phyloP scores from a whole-genome alignment of 2,329 filamentous ascomycete genomes.

The Aspergillus texensis region DNA sequence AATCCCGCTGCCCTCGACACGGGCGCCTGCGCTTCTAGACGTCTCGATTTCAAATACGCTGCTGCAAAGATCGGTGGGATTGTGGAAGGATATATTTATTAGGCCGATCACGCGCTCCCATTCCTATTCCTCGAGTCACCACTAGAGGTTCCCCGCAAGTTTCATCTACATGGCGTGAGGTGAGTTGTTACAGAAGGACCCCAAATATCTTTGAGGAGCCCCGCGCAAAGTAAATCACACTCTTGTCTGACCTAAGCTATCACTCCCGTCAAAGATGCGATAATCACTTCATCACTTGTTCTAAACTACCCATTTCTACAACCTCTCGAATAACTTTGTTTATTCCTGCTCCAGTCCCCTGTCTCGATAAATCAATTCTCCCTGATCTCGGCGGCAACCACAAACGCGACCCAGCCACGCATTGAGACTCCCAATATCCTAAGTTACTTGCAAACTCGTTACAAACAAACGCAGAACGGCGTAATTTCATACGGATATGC shows the following conservation, averaged over 20 bases:
- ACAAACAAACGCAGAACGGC: slow-evolving; percentile 14
- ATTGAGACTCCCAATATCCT: background rate
- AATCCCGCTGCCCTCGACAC: slow-evolving; percentile 21
- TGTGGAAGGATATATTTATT: background rate
- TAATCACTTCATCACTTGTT: background rate
- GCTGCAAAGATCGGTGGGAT: background rate
- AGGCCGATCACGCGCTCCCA: slow-evolving; percentile 17
- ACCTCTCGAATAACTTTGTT: slow-evolving; percentile 6
- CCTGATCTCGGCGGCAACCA: background rate
- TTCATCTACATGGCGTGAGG: slow-evolving; percentile 30
- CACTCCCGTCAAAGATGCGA: background rate
- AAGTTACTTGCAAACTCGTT: background rate
- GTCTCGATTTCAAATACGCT: background rate
- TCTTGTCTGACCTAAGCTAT: slow-evolving; percentile 5
- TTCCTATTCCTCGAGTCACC: slow-evolving; percentile 12
- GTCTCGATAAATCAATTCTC: background rate
- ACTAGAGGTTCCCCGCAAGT: slow-evolving; percentile 27
- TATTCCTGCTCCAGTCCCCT: slow-evolving; percentile 2
- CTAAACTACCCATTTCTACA: background rate
- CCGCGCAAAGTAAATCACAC: slow-evolving; percentile 16
- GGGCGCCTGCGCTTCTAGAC: slow-evolving; percentile 14
- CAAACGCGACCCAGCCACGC: background rate
- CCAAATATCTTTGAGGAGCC: slow-evolving; percentile 17
- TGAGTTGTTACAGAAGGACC: slow-evolving; percentile 22
- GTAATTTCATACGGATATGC: slow-evolving; percentile 37